phyloP scores from a whole-genome alignment of 23 red algal genomes.

The Gracilaria vermiculophylla region DNA sequence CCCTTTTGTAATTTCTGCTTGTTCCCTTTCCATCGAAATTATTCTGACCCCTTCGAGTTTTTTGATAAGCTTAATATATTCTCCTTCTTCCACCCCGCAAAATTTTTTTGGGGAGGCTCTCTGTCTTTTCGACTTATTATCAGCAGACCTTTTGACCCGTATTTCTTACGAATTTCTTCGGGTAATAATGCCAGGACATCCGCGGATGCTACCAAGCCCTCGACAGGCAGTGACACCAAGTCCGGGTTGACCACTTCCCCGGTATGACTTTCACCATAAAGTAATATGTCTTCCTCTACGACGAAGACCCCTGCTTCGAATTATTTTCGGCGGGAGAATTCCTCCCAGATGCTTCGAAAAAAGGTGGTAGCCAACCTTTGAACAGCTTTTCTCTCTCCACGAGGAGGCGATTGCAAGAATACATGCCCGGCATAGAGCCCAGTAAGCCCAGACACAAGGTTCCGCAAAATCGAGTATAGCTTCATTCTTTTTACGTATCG shows the following conservation, averaged over 20 bases:
- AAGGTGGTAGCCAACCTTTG: not conserved
- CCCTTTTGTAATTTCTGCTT: too few relatives aligned
- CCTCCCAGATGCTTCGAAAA: not conserved
- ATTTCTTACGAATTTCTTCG: too few relatives aligned
- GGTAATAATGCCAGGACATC: not conserved
- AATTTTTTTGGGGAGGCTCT: too few relatives aligned
- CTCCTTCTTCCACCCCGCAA: too few relatives aligned
- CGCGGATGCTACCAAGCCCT: not conserved
- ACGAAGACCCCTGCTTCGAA: constrained; percentile 3
- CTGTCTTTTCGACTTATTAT: too few relatives aligned
- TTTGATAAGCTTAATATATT: too few relatives aligned
- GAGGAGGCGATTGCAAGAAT: not conserved
- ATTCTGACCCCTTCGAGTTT: too few relatives aligned
- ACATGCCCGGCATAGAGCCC: not conserved
- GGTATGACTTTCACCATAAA: not conserved
- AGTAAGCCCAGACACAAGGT: not conserved
- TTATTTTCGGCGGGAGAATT: not conserved
- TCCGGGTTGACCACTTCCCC: constrained; percentile 2
- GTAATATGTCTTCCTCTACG: not conserved
- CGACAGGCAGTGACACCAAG: not conserved
- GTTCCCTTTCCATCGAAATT: too few relatives aligned
- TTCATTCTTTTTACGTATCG: not conserved
- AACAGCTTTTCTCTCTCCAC: not conserved
- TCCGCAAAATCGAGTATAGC: not conserved
- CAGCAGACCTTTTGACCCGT: too few relatives aligned